phyloP scores from a whole-genome alignment of 2,329 filamentous ascomycete species.

The Bipolaris sorokiniana region DNA sequence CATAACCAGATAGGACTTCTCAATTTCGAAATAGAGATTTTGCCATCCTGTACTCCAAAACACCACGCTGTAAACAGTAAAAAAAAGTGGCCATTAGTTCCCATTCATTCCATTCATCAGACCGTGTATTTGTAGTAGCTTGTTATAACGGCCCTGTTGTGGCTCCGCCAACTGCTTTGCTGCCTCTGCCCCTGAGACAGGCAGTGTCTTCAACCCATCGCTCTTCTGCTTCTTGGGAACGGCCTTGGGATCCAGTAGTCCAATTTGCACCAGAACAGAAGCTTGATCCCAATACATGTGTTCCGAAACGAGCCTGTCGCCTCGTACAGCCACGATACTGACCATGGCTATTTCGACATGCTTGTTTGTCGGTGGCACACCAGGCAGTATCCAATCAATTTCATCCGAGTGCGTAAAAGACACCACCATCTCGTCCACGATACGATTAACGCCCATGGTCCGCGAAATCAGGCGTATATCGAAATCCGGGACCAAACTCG shows the following conservation, averaged over 20 bases:
- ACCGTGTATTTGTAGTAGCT: constrained; percentile 45
- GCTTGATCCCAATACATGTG: constrained; percentile 68
- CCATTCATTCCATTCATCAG: constrained; percentile 39
- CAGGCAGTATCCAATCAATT: constrained; percentile 64
- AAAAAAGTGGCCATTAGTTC: constrained; percentile 7
- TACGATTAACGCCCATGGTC: constrained; percentile 62
- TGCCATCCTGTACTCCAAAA: constrained; percentile 10
- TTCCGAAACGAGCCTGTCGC: constrained; percentile 61
- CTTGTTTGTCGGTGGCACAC: constrained; percentile 61
- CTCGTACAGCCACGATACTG: constrained; percentile 61
- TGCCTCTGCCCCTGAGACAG: constrained; percentile 50
- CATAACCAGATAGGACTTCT: neutral
- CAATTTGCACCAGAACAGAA: constrained; percentile 62
- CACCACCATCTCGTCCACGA: constrained; percentile 65
- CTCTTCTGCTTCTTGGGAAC: constrained; percentile 53
- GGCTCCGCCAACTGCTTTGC: constrained; percentile 52
- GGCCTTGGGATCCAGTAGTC: constrained; percentile 61
- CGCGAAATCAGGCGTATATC: constrained; percentile 61
- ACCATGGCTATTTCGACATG: constrained; percentile 63
- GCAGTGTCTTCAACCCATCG: constrained; percentile 50
- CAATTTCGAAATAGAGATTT: neutral
- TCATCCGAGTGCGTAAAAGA: constrained; percentile 63
- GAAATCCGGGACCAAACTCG: constrained; percentile 60
- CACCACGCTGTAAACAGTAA: constrained; percentile 10
- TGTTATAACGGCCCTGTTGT: constrained; percentile 50